Percentiles rank a stretch among this genome's conserved stretches.
phyloP scores from a whole-genome alignment of 164 flowering plant species.

The Macadamia integrifolia region DNA sequence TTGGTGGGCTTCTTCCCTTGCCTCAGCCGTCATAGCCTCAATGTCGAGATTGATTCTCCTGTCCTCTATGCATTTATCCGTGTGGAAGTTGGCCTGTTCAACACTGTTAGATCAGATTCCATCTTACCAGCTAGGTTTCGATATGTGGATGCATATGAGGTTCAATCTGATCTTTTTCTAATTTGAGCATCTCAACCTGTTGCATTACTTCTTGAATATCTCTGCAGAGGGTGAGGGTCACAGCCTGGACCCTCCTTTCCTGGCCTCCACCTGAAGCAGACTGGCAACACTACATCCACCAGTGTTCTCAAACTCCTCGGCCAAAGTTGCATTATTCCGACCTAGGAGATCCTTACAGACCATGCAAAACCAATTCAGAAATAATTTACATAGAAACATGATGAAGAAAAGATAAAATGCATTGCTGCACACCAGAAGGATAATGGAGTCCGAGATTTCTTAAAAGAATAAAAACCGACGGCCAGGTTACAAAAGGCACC shows the following conservation, averaged over 20 bases:
- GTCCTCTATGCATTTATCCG: conserved; percentile 21
- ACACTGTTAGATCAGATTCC: too few relatives aligned
- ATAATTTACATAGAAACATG: not conserved
- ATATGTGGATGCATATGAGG: too few relatives aligned
- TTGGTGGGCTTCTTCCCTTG: conserved; percentile 83
- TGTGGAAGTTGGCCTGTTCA: too few relatives aligned
- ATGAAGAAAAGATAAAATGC: not conserved
- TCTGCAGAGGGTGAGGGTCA: too few relatives aligned
- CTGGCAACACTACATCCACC: conserved; percentile 22
- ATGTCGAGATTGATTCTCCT: conserved; percentile 34
- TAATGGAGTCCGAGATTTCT: too few relatives aligned
- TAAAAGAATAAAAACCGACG: too few relatives aligned
- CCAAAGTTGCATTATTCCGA: conserved; percentile 80
- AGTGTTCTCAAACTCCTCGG: conserved; percentile 78
- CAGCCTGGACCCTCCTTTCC: too few relatives aligned
- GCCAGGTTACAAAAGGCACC: conserved; percentile 32
- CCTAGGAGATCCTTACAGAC: conserved; percentile 70
- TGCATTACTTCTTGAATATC: too few relatives aligned
- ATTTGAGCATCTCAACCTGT: too few relatives aligned
- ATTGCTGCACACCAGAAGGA: not conserved
- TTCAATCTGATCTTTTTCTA: too few relatives aligned
- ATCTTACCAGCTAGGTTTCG: too few relatives aligned
- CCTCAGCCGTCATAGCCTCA: conserved; percentile 65
- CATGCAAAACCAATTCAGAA: not conserved
- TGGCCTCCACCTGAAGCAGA: conserved; percentile 1